Percentiles rank a stretch among this genome's conserved stretches.
phyloP scores from a whole-genome alignment of 225 moss, liverwort and hornwort genomes.

The Asterella californica region DNA sequence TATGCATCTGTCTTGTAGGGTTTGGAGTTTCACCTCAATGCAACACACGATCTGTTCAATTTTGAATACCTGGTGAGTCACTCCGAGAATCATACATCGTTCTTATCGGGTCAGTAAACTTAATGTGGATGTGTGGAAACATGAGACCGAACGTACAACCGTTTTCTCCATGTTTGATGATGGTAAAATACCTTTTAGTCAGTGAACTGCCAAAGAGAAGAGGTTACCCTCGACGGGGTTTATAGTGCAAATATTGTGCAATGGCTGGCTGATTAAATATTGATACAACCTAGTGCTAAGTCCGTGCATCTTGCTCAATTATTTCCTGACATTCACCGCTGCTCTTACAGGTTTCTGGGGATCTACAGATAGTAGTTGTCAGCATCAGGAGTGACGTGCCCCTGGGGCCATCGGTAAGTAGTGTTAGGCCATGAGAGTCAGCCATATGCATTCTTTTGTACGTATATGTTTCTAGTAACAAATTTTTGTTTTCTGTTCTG shows the following conservation, averaged over 20 bases:
- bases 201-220: no score
- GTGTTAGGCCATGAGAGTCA: neutral
- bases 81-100: neutral
- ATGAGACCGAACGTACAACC: neutral
- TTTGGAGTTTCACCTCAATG: slow-evolving; percentile 73
- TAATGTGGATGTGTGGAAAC: no score
- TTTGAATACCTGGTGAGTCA: slow-evolving; percentile 84
- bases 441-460: neutral
- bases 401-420: slow-evolving; percentile 65
- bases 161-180: neutral
- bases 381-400: slow-evolving; percentile 71
- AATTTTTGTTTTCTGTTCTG: slow-evolving; percentile 5
- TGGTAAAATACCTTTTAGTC: neutral
- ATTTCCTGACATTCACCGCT: neutral
- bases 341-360: slow-evolving; percentile 49
- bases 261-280: neutral
- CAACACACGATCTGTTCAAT: slow-evolving; percentile 89
- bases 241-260: neutral
- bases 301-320: neutral
- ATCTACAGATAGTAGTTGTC: slow-evolving; percentile 83
- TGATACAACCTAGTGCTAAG: neutral
- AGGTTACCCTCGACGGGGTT: neutral
- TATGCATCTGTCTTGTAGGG: slow-evolving; percentile 51
- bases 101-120: neutral
- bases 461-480: neutral